Evolutionary conservation across 2,329 filamentous ascomycete genomes (phyloP).

Genomic region (Fusarium keratoplasticum): DNA sequence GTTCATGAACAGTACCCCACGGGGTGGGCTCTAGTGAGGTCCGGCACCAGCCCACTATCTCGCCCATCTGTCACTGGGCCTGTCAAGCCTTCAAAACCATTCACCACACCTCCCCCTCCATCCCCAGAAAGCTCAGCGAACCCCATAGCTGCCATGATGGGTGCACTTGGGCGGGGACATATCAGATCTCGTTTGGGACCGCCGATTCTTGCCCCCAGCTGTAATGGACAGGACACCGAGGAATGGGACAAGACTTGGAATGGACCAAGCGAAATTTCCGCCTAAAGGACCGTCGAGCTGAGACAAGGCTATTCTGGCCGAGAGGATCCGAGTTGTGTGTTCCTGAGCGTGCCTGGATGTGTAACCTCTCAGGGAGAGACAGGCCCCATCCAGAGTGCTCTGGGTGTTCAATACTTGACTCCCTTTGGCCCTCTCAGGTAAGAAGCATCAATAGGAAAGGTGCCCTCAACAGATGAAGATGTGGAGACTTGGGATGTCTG

Average conservation of each 20-base stretch:
- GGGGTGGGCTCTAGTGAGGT: conserved; percentile 25
- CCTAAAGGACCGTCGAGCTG: conserved; percentile 41
- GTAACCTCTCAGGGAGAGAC: conserved; percentile 23
- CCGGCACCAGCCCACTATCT: conserved; percentile 28
- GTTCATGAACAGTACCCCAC: conserved; percentile 31
- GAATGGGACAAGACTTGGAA: conserved; percentile 43
- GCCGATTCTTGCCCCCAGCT: conserved; percentile 38
- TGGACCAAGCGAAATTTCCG: conserved; percentile 41
- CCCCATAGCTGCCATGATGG: conserved; percentile 2
- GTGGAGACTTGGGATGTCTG: conserved; percentile 21
- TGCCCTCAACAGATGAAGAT: conserved; percentile 37
- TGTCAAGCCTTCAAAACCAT: conserved; percentile 17
- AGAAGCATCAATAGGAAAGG: conserved; percentile 7
- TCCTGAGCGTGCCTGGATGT: conserved; percentile 35
- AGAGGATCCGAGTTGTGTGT: conserved; percentile 34
- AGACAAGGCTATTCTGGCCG: conserved; percentile 46
- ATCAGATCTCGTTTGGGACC: conserved; percentile 16
- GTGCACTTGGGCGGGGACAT: conserved; percentile 14
- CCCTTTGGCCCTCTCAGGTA: conserved; percentile 14
- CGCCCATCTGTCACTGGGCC: conserved; percentile 12
- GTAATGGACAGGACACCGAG: conserved; percentile 33
- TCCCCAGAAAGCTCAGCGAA: conserved; percentile 3
- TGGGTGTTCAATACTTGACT: conserved; percentile 23
- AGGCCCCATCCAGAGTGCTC: conserved; percentile 23
- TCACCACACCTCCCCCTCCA: conserved; percentile 7